These are phyloP conservation scores for Ceratocystis ficicola DNA, from an alignment of 2,329 filamentous ascomycete species.

Conservation along the genomic window DNA sequence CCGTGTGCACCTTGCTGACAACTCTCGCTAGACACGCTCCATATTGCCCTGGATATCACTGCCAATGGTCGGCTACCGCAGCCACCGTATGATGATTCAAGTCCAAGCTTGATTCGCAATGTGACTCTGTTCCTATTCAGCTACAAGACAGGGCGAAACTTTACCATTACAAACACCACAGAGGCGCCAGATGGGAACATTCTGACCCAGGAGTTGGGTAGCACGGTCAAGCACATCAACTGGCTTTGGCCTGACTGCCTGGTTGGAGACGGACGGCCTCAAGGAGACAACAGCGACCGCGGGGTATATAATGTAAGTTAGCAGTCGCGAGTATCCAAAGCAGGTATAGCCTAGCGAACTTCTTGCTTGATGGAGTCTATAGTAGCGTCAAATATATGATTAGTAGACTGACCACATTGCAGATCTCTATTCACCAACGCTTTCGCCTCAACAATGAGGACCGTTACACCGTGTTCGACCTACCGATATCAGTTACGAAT, in stretches of 20 bases:
- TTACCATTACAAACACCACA: constrained; percentile 56
- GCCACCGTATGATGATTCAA: constrained; percentile 38
- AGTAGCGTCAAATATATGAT: neutral
- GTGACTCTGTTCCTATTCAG: constrained; percentile 57
- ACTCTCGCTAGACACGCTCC: constrained; percentile 37
- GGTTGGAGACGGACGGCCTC: constrained; percentile 45
- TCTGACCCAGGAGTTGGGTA: constrained; percentile 49
- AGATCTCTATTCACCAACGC: constrained; percentile 60
- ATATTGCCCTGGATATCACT: constrained; percentile 55
- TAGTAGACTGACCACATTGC: neutral
- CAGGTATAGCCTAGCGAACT: neutral
- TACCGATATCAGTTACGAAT: constrained; percentile 58
- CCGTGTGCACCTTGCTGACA: constrained; percentile 20
- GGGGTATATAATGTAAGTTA: constrained; percentile 50
- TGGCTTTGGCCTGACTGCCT: constrained; percentile 62
- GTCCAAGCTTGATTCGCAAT: constrained; percentile 46
- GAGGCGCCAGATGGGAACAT: constrained; percentile 47
- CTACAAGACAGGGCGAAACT: constrained; percentile 49
- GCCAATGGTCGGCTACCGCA: constrained; percentile 49
- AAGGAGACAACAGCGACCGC: constrained; percentile 37
- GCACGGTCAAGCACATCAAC: constrained; percentile 61
- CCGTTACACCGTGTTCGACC: constrained; percentile 58
- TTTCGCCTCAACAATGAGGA: constrained; percentile 53
- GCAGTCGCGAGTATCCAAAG: neutral
- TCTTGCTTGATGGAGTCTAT: neutral